Percentiles rank a stretch among this genome's conserved stretches.
Conservation (phyloP, 768 basidiomycete genomes). For the Amanita rimosa region DNA sequence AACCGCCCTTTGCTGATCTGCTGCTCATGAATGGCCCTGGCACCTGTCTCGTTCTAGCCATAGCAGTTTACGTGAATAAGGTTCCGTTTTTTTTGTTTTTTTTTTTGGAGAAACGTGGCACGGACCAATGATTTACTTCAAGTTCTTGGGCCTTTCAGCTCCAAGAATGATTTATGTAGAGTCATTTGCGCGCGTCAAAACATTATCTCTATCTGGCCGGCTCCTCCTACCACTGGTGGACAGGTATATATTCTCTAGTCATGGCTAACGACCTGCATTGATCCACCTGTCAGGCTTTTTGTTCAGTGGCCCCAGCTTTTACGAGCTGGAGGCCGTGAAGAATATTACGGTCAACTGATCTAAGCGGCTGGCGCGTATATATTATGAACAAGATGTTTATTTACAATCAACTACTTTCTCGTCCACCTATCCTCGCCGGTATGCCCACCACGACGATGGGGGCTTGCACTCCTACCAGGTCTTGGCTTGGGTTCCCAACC, state of each 20-base stretch:
- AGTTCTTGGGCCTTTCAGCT: slow-evolving; percentile 68
- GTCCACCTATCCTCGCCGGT: slow-evolving; percentile 74
- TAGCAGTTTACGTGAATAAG: slow-evolving; percentile 59
- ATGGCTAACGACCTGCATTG: neutral
- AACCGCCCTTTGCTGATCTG: slow-evolving; percentile 47
- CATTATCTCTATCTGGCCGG: slow-evolving; percentile 76
- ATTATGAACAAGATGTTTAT: neutral
- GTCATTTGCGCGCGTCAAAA: slow-evolving; percentile 80
- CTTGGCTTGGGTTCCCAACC: slow-evolving; percentile 78
- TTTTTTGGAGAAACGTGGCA: neutral
- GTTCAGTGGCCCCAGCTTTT: slow-evolving; percentile 79
- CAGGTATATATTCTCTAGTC: slow-evolving; percentile 30
- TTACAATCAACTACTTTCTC: slow-evolving; percentile 29
- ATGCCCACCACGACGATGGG: slow-evolving; percentile 45
- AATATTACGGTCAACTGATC: slow-evolving; percentile 57
- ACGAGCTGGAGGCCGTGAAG: slow-evolving; percentile 27
- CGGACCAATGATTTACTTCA: slow-evolving; percentile 6
- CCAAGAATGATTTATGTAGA: slow-evolving; percentile 83
- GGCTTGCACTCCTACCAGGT: slow-evolving; percentile 67
- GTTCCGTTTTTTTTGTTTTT: slow-evolving; percentile 32
- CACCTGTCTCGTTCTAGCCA: slow-evolving; percentile 75
- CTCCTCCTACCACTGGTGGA: slow-evolving; percentile 77
- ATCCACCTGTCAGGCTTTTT: slow-evolving; percentile 46
- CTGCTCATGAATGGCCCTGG: slow-evolving; percentile 92
- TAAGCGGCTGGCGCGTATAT: slow-evolving; percentile 18